phyloP scores from a whole-genome alignment of 2,329 filamentous ascomycete species.

The Cordyceps pruinosa region DNA sequence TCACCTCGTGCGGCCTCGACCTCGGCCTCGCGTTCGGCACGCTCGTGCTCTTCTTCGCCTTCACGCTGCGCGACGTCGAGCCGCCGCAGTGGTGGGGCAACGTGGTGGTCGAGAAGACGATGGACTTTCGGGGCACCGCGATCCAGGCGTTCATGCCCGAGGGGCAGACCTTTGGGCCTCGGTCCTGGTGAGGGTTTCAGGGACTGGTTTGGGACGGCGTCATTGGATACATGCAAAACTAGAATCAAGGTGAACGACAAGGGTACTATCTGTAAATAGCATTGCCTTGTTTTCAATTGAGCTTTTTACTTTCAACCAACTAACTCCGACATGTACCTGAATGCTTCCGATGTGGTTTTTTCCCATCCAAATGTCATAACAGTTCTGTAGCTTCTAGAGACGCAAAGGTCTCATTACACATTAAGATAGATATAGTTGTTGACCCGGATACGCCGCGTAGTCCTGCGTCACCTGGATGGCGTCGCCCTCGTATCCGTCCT shows the following conservation, averaged over 20 bases:
- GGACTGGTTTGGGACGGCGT: not conserved
- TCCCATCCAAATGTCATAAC: not conserved
- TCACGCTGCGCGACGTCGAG: slow-evolving; percentile 55
- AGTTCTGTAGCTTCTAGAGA: not conserved
- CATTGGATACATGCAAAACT: not conserved
- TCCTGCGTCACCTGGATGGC: not conserved
- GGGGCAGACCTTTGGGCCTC: slow-evolving; percentile 57
- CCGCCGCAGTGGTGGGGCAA: slow-evolving; percentile 68
- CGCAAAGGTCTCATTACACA: not conserved
- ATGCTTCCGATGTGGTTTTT: not conserved
- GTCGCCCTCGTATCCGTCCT: not conserved
- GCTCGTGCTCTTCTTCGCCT: slow-evolving; percentile 62
- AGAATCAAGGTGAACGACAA: too few species aligned
- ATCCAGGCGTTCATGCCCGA: slow-evolving; percentile 45
- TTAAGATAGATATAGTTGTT: slow-evolving; percentile 1
- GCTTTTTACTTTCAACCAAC: not conserved
- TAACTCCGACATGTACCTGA: not conserved
- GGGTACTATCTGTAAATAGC: not conserved
- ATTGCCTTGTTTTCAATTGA: not conserved
- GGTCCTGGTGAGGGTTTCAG: slow-evolving; percentile 35
- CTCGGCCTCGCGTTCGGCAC: slow-evolving; percentile 61
- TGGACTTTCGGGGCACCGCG: slow-evolving; percentile 55
- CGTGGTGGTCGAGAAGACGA: slow-evolving; percentile 47
- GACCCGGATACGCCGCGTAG: not conserved
- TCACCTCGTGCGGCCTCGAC: slow-evolving; percentile 64